phyloP scores from a whole-genome alignment of 1,139 yeast genomes.

The Geotrichum restrictum region DNA sequence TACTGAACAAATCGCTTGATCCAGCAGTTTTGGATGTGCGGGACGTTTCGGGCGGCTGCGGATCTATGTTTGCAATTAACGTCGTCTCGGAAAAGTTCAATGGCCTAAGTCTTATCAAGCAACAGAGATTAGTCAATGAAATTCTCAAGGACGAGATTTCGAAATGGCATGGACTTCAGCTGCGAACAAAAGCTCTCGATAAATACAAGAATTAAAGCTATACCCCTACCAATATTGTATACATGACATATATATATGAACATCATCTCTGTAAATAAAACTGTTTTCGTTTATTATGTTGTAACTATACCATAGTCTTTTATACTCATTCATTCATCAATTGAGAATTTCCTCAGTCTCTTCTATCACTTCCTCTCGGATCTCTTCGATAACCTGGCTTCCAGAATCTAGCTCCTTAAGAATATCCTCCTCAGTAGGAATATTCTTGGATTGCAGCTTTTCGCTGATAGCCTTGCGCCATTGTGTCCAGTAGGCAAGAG shows the following conservation, averaged over 20 bases:
- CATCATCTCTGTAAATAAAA: background rate
- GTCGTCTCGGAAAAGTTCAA: constrained; percentile 71
- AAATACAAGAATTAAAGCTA: constrained; percentile 17
- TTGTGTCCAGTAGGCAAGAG: constrained; percentile 78
- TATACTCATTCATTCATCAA: constrained; percentile 31
- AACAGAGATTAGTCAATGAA: constrained; percentile 83
- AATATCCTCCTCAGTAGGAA: constrained; percentile 35
- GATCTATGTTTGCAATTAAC: constrained; percentile 91
- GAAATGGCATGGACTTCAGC: constrained; percentile 92
- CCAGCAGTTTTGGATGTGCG: constrained; percentile 63
- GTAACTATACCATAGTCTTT: background rate
- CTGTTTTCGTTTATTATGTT: background rate
- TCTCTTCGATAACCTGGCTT: constrained; percentile 55
- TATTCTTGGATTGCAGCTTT: constrained; percentile 47
- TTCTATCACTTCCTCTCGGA: constrained; percentile 70
- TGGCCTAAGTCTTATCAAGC: constrained; percentile 80
- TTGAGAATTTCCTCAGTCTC: constrained; percentile 76
- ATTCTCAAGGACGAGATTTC: constrained; percentile 78
- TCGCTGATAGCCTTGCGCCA: constrained; percentile 63
- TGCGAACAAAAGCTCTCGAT: constrained; percentile 53
- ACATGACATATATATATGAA: background rate
- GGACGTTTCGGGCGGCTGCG: constrained; percentile 95
- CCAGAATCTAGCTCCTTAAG: constrained; percentile 40
- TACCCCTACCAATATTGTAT: background rate
- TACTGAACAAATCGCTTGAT: constrained; percentile 50